Conservation (phyloP, 2,329 filamentous ascomycete species). For the Nemania sp. region DNA sequence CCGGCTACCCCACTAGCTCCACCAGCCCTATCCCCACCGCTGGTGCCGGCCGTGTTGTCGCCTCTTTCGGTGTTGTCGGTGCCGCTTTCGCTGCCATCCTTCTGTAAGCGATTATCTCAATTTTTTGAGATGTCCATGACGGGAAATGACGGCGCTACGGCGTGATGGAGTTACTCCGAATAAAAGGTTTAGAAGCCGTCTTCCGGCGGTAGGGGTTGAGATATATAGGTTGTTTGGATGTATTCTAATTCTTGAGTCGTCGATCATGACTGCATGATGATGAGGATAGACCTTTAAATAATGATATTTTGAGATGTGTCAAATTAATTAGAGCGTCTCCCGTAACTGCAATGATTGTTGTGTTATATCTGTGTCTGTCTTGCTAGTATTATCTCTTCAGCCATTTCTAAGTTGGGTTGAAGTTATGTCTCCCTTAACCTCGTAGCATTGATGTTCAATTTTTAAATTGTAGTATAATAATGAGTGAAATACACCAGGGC, state of each 20-base stretch:
- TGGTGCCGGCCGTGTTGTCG: constrained; percentile 37
- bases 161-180: constrained; percentile 37
- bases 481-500: too few relatives aligned
- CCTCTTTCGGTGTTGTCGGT: constrained; percentile 39
- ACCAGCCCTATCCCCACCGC: constrained; percentile 38
- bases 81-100: constrained; percentile 38
- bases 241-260: constrained; percentile 43
- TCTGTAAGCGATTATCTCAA: constrained; percentile 33
- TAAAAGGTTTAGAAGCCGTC: constrained; percentile 31
- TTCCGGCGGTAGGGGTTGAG: constrained; percentile 34
- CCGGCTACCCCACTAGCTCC: constrained; percentile 30
- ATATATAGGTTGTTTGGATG: constrained; percentile 42
- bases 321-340: background rate
- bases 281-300: constrained; percentile 42
- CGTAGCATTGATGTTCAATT: too few relatives aligned
- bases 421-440: too few relatives aligned
- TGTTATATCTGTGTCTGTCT: too few relatives aligned
- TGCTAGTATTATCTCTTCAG: too few relatives aligned
- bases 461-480: too few relatives aligned
- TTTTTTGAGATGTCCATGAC: constrained; percentile 9
- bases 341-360: background rate
- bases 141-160: constrained; percentile 34
- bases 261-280: constrained; percentile 42
- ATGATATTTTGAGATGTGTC: constrained; percentile 42
- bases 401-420: too few relatives aligned